Base-by-base conservation (phyloP, 2,329 filamentous ascomycete genomes). In the Teratosphaeria zuluensis region DNA sequence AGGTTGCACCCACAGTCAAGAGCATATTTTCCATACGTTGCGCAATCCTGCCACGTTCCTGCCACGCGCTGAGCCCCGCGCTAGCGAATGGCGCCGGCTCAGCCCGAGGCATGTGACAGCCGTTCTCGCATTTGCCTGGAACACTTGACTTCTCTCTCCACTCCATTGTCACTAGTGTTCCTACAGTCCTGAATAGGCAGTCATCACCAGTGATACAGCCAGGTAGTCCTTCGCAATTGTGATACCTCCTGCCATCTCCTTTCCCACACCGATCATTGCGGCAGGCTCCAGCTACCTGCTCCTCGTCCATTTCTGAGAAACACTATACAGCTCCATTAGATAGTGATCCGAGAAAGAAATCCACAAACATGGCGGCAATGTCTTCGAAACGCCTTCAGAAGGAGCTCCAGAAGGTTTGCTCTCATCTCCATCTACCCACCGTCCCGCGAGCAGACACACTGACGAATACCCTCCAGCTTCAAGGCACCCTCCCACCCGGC, bases 401-500 rank as follows among this genome's bases (percentile, higher is more conserved):
- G 78, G 81, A 84, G 75, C 77, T 84, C 58, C 62, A 73, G 5
- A 84, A 84, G 76, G 80, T 82, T 42, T 24, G 31, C 7, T 14
- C 9, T 32, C 7, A 48, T n/a, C 32, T 16, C 21, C 51, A 19
- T n/a, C 35, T 12, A 28, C 24, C 30, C 46, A 48, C 24, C 30
- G n/a, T 21, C 16, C 52, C 9, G 16, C 30, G 19, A 48, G 21
- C 30, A 21, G 32, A 8, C 8, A 16, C 8, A 14, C 14, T 30
- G 31, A 33, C n/a, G 48, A 53, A 21, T 30, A 2, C 32, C 24
- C 28, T 12, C 51, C 60, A 84, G 80, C 78, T 85, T 70, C 77
- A 84, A 68, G 77, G 78, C 53, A 57, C 78, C 65, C 76, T 84
- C 5, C 82, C 84, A 2, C 83, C 82, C 0, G 84, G 84, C 62